Evolutionary conservation across 441 rosid genomes (phyloP), one percentile per base, ranked within the genome.

Genomic region (Croton laevigatus): DNA sequence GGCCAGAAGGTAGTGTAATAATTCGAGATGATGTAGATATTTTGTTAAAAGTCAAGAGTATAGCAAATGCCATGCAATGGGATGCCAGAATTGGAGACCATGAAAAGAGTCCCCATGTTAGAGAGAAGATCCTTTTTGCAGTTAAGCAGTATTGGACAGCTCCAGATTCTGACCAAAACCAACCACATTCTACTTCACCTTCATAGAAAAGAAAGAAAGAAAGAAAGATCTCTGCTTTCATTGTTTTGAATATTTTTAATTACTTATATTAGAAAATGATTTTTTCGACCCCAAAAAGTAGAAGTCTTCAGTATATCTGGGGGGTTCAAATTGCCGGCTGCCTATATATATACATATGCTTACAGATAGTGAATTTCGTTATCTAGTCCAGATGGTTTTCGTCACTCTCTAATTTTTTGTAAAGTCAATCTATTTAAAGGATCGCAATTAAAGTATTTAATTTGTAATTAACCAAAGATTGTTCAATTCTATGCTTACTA

Each of bases 1-100:
- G 94, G 69, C 90, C 94, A 11, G 89, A 89, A 81, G 94, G 94
- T 27, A 77, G 87, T 65, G 80, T 89, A 4, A 82, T 89, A 12
- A 59, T 89, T 53, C 64, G 91, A 40, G 91, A 89, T 8, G 88
- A 86, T 34, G 89, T 89, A 0, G 90, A 86, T 75, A 58, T 81
- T 4, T 42, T 89, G 70, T 58, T 86, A 42, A 75, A 78, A 76
- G 81, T 86, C 23, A 89, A 86, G 82, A 79, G 51, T 45, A 72
- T 84, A 20, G 73, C 59, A 2, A 83, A 84, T 6, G 78, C 59
- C 6, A 65, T 89, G 87, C 73, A 78, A 12, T 89, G 89, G 87
- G 84, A 89, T 54, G 82, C 83, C 32, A 76, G 78, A 61, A 75
- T 89, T 22, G 77, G 76, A 27, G 87, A 89, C 66, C 90, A 89